Percentiles rank a stretch among this genome's conserved stretches.
These are phyloP conservation scores for Cyathus striatus DNA, from an alignment of 768 basidiomycete genomes.

Conservation along the genomic window DNA sequence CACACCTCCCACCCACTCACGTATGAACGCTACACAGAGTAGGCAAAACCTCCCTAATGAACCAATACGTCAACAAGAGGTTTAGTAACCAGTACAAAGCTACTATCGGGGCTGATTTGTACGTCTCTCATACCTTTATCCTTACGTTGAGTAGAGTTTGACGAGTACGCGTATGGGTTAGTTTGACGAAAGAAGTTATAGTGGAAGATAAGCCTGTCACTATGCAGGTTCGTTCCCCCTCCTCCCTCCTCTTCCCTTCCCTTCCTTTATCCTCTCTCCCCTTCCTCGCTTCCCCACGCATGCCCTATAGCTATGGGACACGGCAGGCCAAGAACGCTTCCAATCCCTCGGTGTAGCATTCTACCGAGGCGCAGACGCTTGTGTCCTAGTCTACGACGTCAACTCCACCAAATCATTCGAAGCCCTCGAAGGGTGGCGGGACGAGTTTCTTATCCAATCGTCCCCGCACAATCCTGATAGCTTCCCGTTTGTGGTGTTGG, in stretches of 20 bases:
- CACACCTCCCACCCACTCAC: slow-evolving; percentile 14
- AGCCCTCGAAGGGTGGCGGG: slow-evolving; percentile 97
- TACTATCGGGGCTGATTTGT: slow-evolving; percentile 97
- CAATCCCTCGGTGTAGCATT: slow-evolving; percentile 98
- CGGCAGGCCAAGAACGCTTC: slow-evolving; percentile 99
- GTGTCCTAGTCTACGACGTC: slow-evolving; percentile 81
- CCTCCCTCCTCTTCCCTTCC: neutral
- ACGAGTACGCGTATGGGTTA: slow-evolving; percentile 23
- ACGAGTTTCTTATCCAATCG: slow-evolving; percentile 98
- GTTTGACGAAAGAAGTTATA: slow-evolving; percentile 97
- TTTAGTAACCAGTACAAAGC: slow-evolving; percentile 99
- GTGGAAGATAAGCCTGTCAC: slow-evolving; percentile 97
- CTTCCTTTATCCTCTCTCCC: no score
- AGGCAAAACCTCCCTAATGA: slow-evolving; percentile 99
- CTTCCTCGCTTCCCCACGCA: slow-evolving; percentile 3
- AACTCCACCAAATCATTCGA: slow-evolving; percentile 99
- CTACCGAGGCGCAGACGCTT: slow-evolving; percentile 98
- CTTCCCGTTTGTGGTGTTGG: slow-evolving; percentile 98
- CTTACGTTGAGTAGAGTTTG: slow-evolving; percentile 10
- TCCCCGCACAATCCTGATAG: slow-evolving; percentile 99
- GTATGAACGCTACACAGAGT: slow-evolving; percentile 74
- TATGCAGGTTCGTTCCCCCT: slow-evolving; percentile 71
- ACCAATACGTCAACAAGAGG: slow-evolving; percentile 99
- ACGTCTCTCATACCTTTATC: slow-evolving; percentile 26
- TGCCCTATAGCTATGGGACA: slow-evolving; percentile 94